Evolutionary conservation across 73 alveolate species (phyloP).

Genomic region (Effrenium voratum): DNA sequence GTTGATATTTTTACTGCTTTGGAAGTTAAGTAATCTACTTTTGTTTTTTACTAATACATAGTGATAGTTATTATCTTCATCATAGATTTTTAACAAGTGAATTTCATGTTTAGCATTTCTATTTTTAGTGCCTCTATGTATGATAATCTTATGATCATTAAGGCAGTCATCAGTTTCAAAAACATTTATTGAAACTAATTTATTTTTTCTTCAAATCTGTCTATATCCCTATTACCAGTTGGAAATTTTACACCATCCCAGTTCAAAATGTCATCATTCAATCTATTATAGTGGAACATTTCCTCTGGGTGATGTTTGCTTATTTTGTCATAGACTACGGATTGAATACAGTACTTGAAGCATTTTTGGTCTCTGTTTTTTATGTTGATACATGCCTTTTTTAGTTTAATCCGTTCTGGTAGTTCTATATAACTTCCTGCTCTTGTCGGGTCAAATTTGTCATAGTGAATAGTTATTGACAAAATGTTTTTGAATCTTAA

Average conservation of each 20-base stretch:
- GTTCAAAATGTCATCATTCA: slow-evolving; percentile 13
- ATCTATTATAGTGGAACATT: slow-evolving; percentile 21
- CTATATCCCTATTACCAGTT: slow-evolving; percentile 26
- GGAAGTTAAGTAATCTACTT: slow-evolving; percentile 4
- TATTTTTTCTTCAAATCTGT: slow-evolving; percentile 37
- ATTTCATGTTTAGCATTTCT: slow-evolving; percentile 8
- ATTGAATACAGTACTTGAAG: slow-evolving; percentile 21
- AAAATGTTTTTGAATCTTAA: slow-evolving; percentile 30
- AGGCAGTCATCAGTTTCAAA: slow-evolving; percentile 55
- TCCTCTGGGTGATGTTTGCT: slow-evolving; percentile 8
- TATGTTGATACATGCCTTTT: slow-evolving; percentile 30
- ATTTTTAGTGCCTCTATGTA: neutral
- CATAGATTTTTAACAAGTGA: neutral
- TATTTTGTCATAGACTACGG: slow-evolving; percentile 25
- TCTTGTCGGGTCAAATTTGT: slow-evolving; percentile 59
- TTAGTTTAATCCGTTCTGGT: slow-evolving; percentile 19
- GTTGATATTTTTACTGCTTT: neutral
- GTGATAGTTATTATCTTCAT: neutral
- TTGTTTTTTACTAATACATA: neutral
- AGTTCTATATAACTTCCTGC: slow-evolving; percentile 47
- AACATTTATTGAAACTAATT: slow-evolving; percentile 19
- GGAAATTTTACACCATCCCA: slow-evolving; percentile 30
- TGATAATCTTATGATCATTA: neutral
- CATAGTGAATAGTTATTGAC: slow-evolving; percentile 22
- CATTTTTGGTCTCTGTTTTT: slow-evolving; percentile 15